Evolutionary conservation across 2,329 filamentous ascomycete genomes (phyloP).

Genomic region (Nemania abortiva): DNA sequence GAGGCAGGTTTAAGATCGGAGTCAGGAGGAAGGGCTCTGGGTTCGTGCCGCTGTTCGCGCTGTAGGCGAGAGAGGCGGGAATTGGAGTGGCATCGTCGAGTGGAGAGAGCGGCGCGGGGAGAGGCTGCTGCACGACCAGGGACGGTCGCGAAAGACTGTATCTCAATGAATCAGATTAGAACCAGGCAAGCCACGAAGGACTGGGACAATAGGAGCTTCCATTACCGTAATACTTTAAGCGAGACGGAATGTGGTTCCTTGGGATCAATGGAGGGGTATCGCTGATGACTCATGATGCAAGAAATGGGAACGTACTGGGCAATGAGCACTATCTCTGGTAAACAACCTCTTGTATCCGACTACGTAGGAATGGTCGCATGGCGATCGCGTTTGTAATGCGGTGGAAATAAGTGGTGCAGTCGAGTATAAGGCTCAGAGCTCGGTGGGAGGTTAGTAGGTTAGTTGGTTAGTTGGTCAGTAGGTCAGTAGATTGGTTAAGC

Average conservation of each 20-base stretch:
- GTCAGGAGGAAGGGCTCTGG: constrained; percentile 69
- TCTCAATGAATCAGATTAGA: constrained; percentile 17
- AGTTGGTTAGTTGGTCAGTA: too few species aligned
- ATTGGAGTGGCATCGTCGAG: constrained; percentile 59
- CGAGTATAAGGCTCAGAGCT: constrained; percentile 14
- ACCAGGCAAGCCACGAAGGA: not conserved
- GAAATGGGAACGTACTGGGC: constrained; percentile 19
- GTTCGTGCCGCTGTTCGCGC: constrained; percentile 58
- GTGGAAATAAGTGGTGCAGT: too few species aligned
- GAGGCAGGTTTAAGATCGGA: constrained; percentile 82
- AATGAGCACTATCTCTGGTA: constrained; percentile 7
- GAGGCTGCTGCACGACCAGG: constrained; percentile 76
- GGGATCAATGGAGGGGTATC: constrained; percentile 67
- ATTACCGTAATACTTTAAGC: constrained; percentile 78
- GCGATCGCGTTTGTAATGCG: constrained; percentile 2
- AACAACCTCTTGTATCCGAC: constrained; percentile 13
- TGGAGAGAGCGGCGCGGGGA: constrained; percentile 59
- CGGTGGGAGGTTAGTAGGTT: not conserved
- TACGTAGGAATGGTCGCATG: constrained; percentile 31
- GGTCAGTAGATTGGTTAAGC: too few species aligned
- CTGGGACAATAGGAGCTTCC: constrained; percentile 8
- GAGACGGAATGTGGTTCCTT: constrained; percentile 85
- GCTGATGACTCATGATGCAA: constrained; percentile 67
- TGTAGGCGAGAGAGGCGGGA: constrained; percentile 81
- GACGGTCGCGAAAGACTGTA: constrained; percentile 83